Evolutionary conservation across 306 rosid species (phyloP).

Genomic region (Senna siamea): DNA sequence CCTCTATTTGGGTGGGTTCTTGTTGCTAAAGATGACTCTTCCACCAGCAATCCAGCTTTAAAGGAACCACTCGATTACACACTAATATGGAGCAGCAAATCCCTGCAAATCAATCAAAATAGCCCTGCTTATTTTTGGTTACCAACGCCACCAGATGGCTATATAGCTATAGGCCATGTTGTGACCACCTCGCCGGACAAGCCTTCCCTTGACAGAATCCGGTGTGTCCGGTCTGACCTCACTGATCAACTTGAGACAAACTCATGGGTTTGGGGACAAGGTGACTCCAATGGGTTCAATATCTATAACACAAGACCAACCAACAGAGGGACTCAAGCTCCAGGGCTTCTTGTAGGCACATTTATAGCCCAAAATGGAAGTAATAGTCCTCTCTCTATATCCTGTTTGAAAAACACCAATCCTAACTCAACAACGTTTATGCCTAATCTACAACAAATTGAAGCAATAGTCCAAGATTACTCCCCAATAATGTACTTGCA

Average conservation of each 20-base stretch:
- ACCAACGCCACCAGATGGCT: constrained; percentile 57
- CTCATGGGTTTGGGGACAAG: constrained; percentile 59
- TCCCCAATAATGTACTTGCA: constrained; percentile 58
- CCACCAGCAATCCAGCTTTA: constrained; percentile 24
- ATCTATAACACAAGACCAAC: constrained; percentile 47
- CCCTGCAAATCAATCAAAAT: constrained; percentile 44
- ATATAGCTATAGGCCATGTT: constrained; percentile 49
- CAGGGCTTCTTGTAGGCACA: constrained; percentile 52
- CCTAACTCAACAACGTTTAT: constrained; percentile 25
- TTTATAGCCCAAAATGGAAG: constrained; percentile 45
- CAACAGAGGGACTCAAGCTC: constrained; percentile 45
- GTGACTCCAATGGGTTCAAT: constrained; percentile 41
- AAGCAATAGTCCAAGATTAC: constrained; percentile 47
- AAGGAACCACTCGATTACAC: constrained; percentile 53
- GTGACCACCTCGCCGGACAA: constrained; percentile 53
- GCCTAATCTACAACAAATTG: constrained; percentile 52
- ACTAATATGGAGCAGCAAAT: constrained; percentile 57
- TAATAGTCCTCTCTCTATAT: constrained; percentile 10
- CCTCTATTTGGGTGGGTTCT: constrained; percentile 56
- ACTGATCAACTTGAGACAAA: constrained; percentile 52
- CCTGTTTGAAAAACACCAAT: constrained; percentile 56
- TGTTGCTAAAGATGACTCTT: constrained; percentile 40
- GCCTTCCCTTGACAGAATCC: constrained; percentile 50
- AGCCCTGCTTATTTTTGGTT: constrained; percentile 57
- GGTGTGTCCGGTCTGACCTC: constrained; percentile 50